phyloP scores from a whole-genome alignment of 208 protist species.

The Trypanosomatidae sp. region DNA sequence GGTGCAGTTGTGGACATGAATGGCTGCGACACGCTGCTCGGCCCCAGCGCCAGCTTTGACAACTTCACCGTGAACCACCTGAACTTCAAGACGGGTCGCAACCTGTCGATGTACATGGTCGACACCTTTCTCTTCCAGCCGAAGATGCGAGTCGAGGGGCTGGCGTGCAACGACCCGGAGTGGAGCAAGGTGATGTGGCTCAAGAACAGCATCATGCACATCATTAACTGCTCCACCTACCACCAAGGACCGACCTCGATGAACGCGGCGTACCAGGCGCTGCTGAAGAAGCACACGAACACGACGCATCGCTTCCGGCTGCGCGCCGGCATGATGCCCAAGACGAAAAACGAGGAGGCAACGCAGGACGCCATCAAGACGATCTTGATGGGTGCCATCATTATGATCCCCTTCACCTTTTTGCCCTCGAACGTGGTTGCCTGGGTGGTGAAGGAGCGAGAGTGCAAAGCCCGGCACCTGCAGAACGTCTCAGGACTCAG shows the following conservation, averaged over 20 bases:
- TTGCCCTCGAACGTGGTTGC: conserved; percentile 59
- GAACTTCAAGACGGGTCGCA: conserved; percentile 15
- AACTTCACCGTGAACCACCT: conserved; percentile 20
- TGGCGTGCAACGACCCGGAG: conserved; percentile 25
- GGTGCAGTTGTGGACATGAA: conserved; percentile 23
- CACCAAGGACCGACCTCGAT: conserved; percentile 35
- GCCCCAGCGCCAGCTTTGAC: conserved; percentile 16
- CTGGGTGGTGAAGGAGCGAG: conserved; percentile 82
- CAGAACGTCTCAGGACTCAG: conserved; percentile 76
- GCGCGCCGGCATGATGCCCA: conserved; percentile 33
- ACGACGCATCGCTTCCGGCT: conserved; percentile 11
- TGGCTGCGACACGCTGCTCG: conserved; percentile 28
- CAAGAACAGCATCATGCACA: conserved; percentile 50
- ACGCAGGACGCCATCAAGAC: conserved; percentile 33
- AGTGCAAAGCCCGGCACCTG: conserved; percentile 72
- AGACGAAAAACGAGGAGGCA: conserved; percentile 28
- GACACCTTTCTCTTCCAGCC: conserved; percentile 26
- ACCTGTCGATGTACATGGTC: conserved; percentile 35
- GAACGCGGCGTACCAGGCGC: conserved; percentile 27
- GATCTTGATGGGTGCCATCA: conserved; percentile 22
- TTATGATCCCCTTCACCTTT: conserved; percentile 45
- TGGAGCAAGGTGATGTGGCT: conserved; percentile 20
- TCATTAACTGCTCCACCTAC: conserved; percentile 32
- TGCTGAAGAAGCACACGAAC: conserved; percentile 25
- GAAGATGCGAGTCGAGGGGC: conserved; percentile 10